A percentile compares a stretch with the other conserved stretches of the same genome.
phyloP scores from a whole-genome alignment of 1,284 basidiomycete species.

The Sporisorium exsertum region DNA sequence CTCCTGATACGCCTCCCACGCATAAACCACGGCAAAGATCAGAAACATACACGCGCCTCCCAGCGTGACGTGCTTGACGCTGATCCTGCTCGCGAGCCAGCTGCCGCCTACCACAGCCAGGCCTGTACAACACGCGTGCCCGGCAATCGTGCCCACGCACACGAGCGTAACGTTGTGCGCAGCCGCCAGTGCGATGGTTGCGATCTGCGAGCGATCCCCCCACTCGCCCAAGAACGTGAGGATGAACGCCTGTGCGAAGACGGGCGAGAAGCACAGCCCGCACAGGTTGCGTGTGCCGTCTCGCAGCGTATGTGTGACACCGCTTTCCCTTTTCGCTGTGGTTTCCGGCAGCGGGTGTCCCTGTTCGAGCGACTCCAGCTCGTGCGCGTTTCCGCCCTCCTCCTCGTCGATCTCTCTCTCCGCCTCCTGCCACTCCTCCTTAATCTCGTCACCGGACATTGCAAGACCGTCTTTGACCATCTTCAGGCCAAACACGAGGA shows the following conservation, averaged over 20 bases:
- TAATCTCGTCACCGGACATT: slow-evolving; percentile 65
- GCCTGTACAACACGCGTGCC: slow-evolving; percentile 88
- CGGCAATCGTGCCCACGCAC: slow-evolving; percentile 87
- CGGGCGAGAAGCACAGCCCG: slow-evolving; percentile 85
- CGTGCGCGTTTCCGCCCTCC: slow-evolving; percentile 85
- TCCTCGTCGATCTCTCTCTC: slow-evolving; percentile 78
- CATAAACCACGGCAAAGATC: slow-evolving; percentile 75
- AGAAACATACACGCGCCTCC: slow-evolving; percentile 85
- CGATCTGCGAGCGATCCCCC: slow-evolving; percentile 97
- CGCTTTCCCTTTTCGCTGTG: not conserved
- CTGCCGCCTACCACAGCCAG: slow-evolving; percentile 90
- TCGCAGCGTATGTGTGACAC: slow-evolving; percentile 5
- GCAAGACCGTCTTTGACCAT: slow-evolving; percentile 57
- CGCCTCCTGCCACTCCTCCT: slow-evolving; percentile 81
- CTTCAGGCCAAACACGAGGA: slow-evolving; percentile 62
- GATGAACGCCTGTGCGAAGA: slow-evolving; percentile 94
- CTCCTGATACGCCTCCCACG: slow-evolving; percentile 69
- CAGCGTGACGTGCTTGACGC: slow-evolving; percentile 76
- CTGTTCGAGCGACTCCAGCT: slow-evolving; percentile 69
- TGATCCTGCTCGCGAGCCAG: slow-evolving; percentile 75
- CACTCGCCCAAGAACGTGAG: slow-evolving; percentile 97
- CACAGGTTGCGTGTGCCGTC: slow-evolving; percentile 85
- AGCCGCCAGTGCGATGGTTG: slow-evolving; percentile 94
- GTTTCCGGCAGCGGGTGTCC: slow-evolving; percentile 2
- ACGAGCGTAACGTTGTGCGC: slow-evolving; percentile 87